Conservation (phyloP, 768 basidiomycete genomes). For the Lyophyllum atratum region DNA sequence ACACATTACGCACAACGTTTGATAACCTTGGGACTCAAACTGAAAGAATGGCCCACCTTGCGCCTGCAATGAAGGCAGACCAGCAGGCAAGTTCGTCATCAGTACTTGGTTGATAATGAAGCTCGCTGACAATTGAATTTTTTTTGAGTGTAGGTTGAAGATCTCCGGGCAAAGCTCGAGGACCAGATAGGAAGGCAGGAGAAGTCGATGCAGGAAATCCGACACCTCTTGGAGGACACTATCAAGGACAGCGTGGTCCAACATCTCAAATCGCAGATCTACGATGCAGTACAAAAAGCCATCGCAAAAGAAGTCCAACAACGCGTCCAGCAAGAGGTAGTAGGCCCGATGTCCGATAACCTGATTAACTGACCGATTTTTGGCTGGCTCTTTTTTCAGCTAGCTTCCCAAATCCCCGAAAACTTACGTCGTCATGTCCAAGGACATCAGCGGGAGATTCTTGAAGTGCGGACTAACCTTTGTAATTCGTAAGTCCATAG, state of each 20-base stretch:
- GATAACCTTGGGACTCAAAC: constrained; percentile 49
- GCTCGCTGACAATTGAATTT: constrained; percentile 10
- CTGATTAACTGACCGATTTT: too few species aligned
- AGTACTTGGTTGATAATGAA: background rate
- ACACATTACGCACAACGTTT: constrained; percentile 42
- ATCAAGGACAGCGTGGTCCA: constrained; percentile 45
- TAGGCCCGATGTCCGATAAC: too few species aligned
- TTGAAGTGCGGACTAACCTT: constrained; percentile 43
- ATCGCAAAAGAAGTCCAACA: constrained; percentile 40
- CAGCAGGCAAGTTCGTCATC: constrained; percentile 40
- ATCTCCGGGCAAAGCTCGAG: constrained; percentile 37
- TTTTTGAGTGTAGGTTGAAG: constrained; percentile 40
- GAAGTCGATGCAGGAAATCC: constrained; percentile 36
- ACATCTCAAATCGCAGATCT: constrained; percentile 37
- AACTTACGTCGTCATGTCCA: constrained; percentile 40
- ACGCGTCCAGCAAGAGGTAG: constrained; percentile 48
- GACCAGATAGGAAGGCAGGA: constrained; percentile 41
- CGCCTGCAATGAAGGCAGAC: constrained; percentile 44
- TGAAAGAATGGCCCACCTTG: constrained; percentile 41
- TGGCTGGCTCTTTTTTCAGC: too few species aligned
- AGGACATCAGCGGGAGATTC: constrained; percentile 42
- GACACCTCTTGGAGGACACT: constrained; percentile 33
- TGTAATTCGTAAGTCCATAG: constrained; percentile 46
- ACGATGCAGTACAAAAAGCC: constrained; percentile 32
- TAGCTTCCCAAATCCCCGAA: constrained; percentile 43